Percentiles rank a stretch among this genome's conserved stretches.
Evolutionary conservation across 768 basidiomycete species (phyloP).

Genomic region (Suillus bovinus): DNA sequence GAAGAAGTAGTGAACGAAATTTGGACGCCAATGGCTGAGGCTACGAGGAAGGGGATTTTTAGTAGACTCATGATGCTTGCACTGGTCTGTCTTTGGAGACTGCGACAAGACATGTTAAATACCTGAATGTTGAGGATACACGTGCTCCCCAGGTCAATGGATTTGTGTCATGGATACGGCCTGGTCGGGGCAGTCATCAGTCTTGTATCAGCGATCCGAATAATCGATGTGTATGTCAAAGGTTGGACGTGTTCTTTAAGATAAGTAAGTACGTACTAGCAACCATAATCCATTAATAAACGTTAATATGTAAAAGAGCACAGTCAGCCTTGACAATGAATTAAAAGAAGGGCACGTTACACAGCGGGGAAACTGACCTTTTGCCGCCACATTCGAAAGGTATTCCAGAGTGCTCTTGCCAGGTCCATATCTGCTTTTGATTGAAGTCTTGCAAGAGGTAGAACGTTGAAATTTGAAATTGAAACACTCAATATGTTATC

Average conservation of each 20-base stretch:
- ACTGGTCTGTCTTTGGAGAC: background rate
- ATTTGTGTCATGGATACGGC: background rate
- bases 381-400: too few relatives aligned
- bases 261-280: background rate
- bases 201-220: background rate
- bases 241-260: background rate
- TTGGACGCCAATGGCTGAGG: conserved; percentile 27
- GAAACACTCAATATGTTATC: too few relatives aligned
- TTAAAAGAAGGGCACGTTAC: too few relatives aligned
- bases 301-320: background rate
- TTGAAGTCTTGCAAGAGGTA: too few relatives aligned
- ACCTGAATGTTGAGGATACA: background rate
- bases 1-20: conserved; percentile 26
- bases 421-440: too few relatives aligned
- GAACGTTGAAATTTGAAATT: too few relatives aligned
- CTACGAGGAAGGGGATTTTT: conserved; percentile 25
- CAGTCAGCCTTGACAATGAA: background rate
- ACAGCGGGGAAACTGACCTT: too few relatives aligned
- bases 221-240: background rate
- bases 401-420: too few relatives aligned
- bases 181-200: background rate
- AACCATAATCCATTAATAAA: background rate
- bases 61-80: conserved; percentile 15
- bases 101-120: background rate
- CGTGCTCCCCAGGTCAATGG: background rate